Evolutionary conservation across 768 basidiomycete genomes (phyloP).

Genomic region (Hygrophorus russula): DNA sequence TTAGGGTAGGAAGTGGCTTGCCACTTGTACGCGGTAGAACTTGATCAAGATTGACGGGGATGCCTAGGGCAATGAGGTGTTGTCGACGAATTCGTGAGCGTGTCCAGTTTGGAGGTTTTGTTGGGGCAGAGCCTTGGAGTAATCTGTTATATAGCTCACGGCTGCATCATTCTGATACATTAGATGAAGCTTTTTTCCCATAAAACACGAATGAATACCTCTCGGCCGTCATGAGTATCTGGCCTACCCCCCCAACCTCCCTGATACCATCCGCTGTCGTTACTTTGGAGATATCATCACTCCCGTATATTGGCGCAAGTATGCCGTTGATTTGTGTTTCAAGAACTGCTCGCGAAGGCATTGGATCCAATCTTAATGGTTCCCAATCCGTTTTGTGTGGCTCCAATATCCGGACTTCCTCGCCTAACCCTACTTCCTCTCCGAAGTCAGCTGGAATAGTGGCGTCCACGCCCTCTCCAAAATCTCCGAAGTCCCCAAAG

Average conservation of each 20-base stretch:
- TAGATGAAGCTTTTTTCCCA: constrained; percentile 4
- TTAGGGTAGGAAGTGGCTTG: constrained; percentile 64
- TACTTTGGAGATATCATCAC: constrained; percentile 34
- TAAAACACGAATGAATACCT: constrained; percentile 36
- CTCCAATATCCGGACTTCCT: constrained; percentile 27
- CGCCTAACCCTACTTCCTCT: constrained; percentile 22
- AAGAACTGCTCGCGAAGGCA: constrained; percentile 46
- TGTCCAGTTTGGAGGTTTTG: constrained; percentile 88
- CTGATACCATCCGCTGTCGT: constrained; percentile 66
- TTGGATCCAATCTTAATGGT: constrained; percentile 52
- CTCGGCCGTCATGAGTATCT: constrained; percentile 64
- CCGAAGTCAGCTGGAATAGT: constrained; percentile 23
- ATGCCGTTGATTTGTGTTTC: constrained; percentile 53
- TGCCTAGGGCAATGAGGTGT: constrained; percentile 83
- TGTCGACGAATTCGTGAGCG: constrained; percentile 84
- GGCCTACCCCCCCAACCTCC: constrained; percentile 69
- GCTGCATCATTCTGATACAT: constrained; percentile 28
- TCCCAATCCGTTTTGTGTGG: constrained; percentile 36
- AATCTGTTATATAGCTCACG: constrained; percentile 70
- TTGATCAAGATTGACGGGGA: constrained; percentile 94
- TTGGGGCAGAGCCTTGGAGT: constrained; percentile 59
- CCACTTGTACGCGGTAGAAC: constrained; percentile 59
- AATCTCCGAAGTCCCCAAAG: constrained; percentile 83
- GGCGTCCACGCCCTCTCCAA: constrained; percentile 48
- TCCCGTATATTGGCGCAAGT: constrained; percentile 54